Conservation (phyloP, 768 basidiomycete species). For the Agrocybe praecox region DNA sequence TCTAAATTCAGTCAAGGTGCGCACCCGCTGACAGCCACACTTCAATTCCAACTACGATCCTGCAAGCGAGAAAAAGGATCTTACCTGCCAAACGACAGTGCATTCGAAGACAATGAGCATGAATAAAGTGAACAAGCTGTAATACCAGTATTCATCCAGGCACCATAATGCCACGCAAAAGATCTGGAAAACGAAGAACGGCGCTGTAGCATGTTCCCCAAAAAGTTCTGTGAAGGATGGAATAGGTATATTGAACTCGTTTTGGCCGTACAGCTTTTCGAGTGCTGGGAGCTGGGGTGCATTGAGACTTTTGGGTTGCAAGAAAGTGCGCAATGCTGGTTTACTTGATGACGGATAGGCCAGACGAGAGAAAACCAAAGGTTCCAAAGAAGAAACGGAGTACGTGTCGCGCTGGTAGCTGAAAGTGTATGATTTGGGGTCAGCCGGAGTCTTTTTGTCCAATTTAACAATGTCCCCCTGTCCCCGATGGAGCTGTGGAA, state of each 20-base stretch:
- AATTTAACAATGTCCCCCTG: constrained; percentile 88
- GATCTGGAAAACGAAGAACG: constrained; percentile 99
- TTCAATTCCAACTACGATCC: background rate
- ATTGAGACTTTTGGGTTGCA: constrained; percentile 58
- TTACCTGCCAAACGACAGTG: constrained; percentile 97
- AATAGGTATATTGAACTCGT: constrained; percentile 97
- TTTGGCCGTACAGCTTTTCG: constrained; percentile 78
- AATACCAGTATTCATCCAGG: constrained; percentile 99
- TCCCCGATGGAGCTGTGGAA: constrained; percentile 81
- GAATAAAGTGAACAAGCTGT: constrained; percentile 95
- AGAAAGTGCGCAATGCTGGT: constrained; percentile 71
- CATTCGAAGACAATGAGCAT: constrained; percentile 99
- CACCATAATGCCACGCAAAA: constrained; percentile 99
- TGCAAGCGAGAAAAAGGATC: constrained; percentile 21
- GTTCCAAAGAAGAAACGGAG: constrained; percentile 59
- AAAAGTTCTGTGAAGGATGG: constrained; percentile 94
- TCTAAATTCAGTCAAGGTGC: constrained; percentile 92
- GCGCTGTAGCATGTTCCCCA: constrained; percentile 94
- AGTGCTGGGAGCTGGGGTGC: constrained; percentile 49
- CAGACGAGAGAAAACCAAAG: constrained; percentile 71
- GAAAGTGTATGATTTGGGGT: constrained; percentile 77
- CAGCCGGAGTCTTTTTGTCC: constrained; percentile 57
- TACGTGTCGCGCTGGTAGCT: constrained; percentile 96
- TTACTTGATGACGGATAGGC: constrained; percentile 83
- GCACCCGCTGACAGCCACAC: constrained; percentile 59